Conservation (phyloP, 1,284 basidiomycete species). For the Golubevia pallescens region DNA sequence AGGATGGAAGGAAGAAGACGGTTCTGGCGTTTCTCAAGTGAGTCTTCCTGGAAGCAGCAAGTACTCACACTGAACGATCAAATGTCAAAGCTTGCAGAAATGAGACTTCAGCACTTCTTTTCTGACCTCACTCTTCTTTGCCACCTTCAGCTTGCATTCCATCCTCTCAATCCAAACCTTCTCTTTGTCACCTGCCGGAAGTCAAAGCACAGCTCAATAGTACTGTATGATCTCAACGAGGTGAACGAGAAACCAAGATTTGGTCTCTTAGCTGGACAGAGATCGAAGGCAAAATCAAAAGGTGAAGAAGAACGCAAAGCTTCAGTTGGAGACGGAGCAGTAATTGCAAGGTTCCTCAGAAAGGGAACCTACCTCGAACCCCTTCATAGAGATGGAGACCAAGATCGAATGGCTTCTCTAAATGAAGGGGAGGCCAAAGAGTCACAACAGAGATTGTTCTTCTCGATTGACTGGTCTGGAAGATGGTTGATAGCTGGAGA, state of each 20-base stretch:
- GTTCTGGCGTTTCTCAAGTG: constrained; percentile 34
- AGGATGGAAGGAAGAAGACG: constrained; percentile 41
- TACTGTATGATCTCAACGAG: too few relatives aligned
- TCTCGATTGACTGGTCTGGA: constrained; percentile 42
- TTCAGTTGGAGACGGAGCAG: constrained; percentile 11
- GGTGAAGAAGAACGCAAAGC: too few relatives aligned
- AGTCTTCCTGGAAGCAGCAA: neutral
- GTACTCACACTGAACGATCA: too few relatives aligned
- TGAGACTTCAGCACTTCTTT: too few relatives aligned
- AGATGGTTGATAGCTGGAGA: constrained; percentile 34
- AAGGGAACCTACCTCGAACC: neutral
- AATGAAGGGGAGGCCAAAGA: neutral
- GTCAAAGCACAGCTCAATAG: constrained; percentile 10
- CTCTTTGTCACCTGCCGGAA: constrained; percentile 38
- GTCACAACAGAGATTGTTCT: constrained; percentile 34
- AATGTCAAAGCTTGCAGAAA: too few relatives aligned
- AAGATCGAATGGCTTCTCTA: neutral
- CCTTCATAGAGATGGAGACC: constrained; percentile 6
- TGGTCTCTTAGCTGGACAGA: too few relatives aligned
- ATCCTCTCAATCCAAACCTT: constrained; percentile 31
- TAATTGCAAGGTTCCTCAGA: constrained; percentile 24
- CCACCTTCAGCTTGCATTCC: constrained; percentile 36
- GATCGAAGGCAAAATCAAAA: too few relatives aligned
- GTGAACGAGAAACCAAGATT: too few relatives aligned
- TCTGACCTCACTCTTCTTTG: too few relatives aligned